These are phyloP conservation scores for Lactarius akahatsu DNA, from an alignment of 768 basidiomycete genomes.

Conservation along the genomic window DNA sequence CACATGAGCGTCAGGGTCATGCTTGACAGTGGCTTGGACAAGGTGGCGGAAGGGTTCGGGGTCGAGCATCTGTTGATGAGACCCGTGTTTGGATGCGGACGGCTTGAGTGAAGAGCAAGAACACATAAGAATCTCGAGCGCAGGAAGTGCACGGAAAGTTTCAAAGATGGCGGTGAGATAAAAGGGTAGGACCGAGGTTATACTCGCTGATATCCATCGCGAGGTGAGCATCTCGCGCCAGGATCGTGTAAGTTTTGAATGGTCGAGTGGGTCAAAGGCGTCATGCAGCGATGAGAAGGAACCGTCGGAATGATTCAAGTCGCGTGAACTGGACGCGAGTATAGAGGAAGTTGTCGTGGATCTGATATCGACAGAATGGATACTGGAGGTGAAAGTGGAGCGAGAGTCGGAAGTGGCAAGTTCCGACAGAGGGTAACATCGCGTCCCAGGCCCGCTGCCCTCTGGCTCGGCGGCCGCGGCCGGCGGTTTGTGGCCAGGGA, in stretches of 20 bases:
- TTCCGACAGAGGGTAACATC: neutral
- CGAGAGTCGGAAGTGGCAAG: neutral
- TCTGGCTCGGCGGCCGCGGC: neutral
- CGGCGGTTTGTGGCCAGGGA: slow-evolving; percentile 46
- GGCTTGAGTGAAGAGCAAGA: slow-evolving; percentile 1
- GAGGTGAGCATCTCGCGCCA: slow-evolving; percentile 29
- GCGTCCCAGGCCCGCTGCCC: neutral
- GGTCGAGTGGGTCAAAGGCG: slow-evolving; percentile 21
- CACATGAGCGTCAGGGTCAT: slow-evolving; percentile 12
- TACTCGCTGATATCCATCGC: slow-evolving; percentile 24
- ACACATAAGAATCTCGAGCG: slow-evolving; percentile 23
- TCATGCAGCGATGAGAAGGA: slow-evolving; percentile 7
- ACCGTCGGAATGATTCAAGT: neutral
- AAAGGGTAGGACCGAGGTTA: slow-evolving; percentile 27
- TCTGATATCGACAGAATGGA: neutral
- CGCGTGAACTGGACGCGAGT: neutral
- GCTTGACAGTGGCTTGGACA: slow-evolving; percentile 21
- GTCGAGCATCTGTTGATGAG: slow-evolving; percentile 19
- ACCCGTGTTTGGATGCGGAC: neutral
- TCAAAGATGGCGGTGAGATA: slow-evolving; percentile 28
- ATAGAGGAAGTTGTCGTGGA: neutral
- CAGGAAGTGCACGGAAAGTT: slow-evolving; percentile 25
- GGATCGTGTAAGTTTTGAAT: slow-evolving; percentile 26
- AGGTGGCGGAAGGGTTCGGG: slow-evolving; percentile 28
- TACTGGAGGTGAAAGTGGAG: neutral